A percentile compares a stretch with the other conserved stretches of the same genome.
Conservation (phyloP, 306 rosid species). For the Cucumis cinereus region DNA sequence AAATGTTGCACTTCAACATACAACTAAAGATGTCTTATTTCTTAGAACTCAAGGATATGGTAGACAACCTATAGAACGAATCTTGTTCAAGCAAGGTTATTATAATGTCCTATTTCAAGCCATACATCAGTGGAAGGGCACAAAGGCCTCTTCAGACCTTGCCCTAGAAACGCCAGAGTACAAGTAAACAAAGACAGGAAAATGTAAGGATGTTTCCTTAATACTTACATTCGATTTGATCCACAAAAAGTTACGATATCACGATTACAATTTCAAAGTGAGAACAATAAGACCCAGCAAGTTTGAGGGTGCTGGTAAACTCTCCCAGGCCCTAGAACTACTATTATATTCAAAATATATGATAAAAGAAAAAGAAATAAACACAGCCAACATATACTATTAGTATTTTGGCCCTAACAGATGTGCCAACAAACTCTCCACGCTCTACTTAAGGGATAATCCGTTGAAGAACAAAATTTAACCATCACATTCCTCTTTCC, state of each 20-base stretch:
- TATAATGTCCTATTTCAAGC: neutral
- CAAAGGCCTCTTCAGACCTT: neutral
- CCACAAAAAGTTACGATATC: neutral
- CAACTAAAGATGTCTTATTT: neutral
- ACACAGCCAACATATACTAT: neutral
- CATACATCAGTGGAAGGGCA: neutral
- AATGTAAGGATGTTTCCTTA: neutral
- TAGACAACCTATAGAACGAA: neutral
- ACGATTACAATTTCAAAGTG: neutral
- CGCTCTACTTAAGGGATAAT: neutral
- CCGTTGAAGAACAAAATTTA: neutral
- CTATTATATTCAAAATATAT: too few species aligned
- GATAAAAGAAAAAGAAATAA: neutral
- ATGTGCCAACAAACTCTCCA: neutral
- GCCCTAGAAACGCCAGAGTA: too few species aligned
- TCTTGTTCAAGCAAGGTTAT: neutral
- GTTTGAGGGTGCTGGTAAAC: neutral
- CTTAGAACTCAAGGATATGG: neutral
- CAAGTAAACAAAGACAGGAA: neutral
- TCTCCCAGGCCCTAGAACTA: neutral
- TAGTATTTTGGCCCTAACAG: too few species aligned
- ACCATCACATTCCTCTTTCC: neutral
- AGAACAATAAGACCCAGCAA: neutral
- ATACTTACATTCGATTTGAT: neutral
- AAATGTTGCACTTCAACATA: neutral